Base-by-base conservation (phyloP, 371 early-diverging fungal genomes). In the Choanephora cucurbitarum region DNA sequence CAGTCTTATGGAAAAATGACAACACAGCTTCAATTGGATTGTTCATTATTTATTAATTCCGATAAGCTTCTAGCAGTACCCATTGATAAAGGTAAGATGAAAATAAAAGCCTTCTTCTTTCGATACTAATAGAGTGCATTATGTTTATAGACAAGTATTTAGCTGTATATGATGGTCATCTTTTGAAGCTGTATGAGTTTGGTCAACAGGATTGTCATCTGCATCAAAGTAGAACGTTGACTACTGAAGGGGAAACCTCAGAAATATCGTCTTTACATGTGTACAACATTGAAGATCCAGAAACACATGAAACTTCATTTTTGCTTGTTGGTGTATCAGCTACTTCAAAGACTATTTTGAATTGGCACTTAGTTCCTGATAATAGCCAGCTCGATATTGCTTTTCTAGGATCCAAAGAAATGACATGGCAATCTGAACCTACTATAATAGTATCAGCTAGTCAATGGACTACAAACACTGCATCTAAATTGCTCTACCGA, bases 131-230 rank as follows among this genome's bases (percentile, higher is more conserved):
- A n/a, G 23, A 51, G 23, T 13, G 23, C n/a, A 21, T 0, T 42
- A 33, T 34, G 15, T 18, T 28, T 37, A 37, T 53, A 79, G 77
- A 68, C 44, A 67, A 57, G 44, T 62, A 66, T 48, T 28, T 74
- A 37, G 72, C 70, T 3, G 61, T 72, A 2, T 79, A 75, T 55
- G 64, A 79, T 45, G 79, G 75, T 6, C 44, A 55, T 0, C 64
- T 57, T 10, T 10, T 75, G 0, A 50, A 54, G 10, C 9, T 78
- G 1, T 75, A 73, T 34, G 52, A 49, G 18, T 70, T 62, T 33
- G 69, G 73, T 40, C 37, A 60, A 1, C 41, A 62, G 11, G 72
- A 68, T 33, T 67, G 65, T 31, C 66, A 68, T 44, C 32, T 66
- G 2, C 52, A 75, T n/a, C 78, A 73, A 33, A 67, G 22, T 44